phyloP scores from a whole-genome alignment of 2,329 filamentous ascomycete genomes.

The Geosmithia flava region DNA sequence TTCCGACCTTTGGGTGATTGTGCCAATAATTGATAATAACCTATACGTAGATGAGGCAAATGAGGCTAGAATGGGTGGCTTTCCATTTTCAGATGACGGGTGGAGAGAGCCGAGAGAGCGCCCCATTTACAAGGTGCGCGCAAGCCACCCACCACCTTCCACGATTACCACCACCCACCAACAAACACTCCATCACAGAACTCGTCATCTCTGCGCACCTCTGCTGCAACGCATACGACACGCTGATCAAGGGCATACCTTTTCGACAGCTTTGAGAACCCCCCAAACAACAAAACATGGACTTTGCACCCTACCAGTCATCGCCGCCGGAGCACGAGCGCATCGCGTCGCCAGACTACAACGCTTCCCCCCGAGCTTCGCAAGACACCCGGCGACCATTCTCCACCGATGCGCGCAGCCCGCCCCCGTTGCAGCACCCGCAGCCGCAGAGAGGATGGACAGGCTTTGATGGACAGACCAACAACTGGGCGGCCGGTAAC shows the following conservation, averaged over 20 bases:
- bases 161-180: no score
- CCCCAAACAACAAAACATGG: conserved; percentile 40
- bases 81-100: background rate
- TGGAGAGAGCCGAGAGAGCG: background rate
- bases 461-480: conserved; percentile 24
- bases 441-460: conserved; percentile 45
- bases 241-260: background rate
- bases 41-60: background rate
- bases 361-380: conserved; percentile 42
- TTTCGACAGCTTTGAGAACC: background rate
- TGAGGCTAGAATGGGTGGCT: background rate
- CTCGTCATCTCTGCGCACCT: no score
- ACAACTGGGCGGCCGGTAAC: conserved; percentile 11
- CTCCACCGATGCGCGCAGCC: conserved; percentile 32
- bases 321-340: conserved; percentile 75
- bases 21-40: no score
- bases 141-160: background rate
- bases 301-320: conserved; percentile 97
- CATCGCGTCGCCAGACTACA: conserved; percentile 54
- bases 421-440: conserved; percentile 30
- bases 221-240: background rate
- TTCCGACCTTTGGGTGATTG: no score
- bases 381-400: conserved; percentile 38
- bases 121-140: background rate
- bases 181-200: no score